Evolutionary conservation across 441 rosid genomes (phyloP).

Genomic region (Jatropha multifida): DNA sequence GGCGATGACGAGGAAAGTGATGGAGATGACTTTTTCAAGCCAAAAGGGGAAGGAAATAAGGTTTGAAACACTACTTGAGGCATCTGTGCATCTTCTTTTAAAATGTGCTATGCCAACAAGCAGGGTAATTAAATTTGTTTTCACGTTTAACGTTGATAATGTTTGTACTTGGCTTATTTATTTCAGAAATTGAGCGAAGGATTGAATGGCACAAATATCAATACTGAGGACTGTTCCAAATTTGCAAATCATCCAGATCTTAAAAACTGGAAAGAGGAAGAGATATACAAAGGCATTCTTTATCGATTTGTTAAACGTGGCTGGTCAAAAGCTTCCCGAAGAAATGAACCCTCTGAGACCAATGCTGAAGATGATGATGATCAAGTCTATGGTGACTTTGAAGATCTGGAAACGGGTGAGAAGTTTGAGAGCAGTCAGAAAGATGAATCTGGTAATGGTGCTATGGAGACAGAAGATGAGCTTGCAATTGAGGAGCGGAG

Average conservation of each 20-base stretch:
- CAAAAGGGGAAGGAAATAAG: constrained; percentile 72
- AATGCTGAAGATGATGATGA: constrained; percentile 38
- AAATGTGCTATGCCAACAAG: neutral
- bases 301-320: constrained; percentile 88
- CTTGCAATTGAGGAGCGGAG: constrained; percentile 50
- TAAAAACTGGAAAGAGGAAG: constrained; percentile 71
- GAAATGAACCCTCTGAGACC: constrained; percentile 44
- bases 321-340: constrained; percentile 74
- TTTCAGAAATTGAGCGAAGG: constrained; percentile 55
- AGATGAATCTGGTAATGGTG: constrained; percentile 34
- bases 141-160: neutral
- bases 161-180: constrained; percentile 18
- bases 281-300: constrained; percentile 65
- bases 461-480: constrained; percentile 45
- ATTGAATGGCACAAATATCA: constrained; percentile 37
- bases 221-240: constrained; percentile 77
- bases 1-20: constrained; percentile 62
- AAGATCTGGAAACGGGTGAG: constrained; percentile 86
- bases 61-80: constrained; percentile 33
- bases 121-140: neutral
- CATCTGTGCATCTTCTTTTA: neutral
- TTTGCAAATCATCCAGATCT: constrained; percentile 41
- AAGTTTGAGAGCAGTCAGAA: constrained; percentile 38
- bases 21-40: constrained; percentile 79
- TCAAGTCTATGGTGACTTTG: constrained; percentile 70